phyloP scores from a whole-genome alignment of 2,329 filamentous ascomycete species.

The Didymella exigua region DNA sequence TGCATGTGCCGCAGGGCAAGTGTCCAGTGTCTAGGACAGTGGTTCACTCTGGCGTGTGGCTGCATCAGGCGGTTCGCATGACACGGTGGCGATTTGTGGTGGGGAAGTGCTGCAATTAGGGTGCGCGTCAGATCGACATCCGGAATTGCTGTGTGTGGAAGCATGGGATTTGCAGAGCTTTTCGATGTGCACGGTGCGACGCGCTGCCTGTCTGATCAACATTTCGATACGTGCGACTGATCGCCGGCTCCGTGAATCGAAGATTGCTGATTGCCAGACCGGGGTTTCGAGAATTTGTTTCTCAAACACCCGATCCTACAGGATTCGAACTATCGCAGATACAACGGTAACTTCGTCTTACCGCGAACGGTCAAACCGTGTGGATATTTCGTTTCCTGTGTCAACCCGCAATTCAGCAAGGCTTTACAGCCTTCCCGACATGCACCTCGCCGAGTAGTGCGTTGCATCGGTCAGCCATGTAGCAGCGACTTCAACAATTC shows the following conservation, averaged over 20 bases:
- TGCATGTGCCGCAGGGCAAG: constrained; percentile 2
- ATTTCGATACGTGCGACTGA: not conserved
- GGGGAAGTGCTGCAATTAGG: not conserved
- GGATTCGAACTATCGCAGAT: not conserved
- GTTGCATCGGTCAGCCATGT: not conserved
- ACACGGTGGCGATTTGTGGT: not conserved
- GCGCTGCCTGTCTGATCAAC: not conserved
- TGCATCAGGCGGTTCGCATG: not conserved
- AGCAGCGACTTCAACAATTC: not conserved
- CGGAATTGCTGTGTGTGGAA: not conserved
- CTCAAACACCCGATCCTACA: not conserved
- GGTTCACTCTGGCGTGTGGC: not conserved
- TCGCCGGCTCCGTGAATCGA: constrained; percentile 1
- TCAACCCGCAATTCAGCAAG: not conserved
- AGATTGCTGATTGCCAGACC: not conserved
- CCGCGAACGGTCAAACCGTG: not conserved
- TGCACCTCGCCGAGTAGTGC: not conserved
- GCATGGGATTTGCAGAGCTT: constrained; percentile 6
- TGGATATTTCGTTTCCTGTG: not conserved
- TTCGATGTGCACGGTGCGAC: not conserved
- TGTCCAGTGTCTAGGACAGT: not conserved
- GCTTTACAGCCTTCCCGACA: not conserved
- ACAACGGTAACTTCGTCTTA: not conserved
- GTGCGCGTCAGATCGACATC: not conserved
- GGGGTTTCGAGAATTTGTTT: not conserved